Conservation (phyloP, 2,329 filamentous ascomycete species). For the Xylaria sp. region DNA sequence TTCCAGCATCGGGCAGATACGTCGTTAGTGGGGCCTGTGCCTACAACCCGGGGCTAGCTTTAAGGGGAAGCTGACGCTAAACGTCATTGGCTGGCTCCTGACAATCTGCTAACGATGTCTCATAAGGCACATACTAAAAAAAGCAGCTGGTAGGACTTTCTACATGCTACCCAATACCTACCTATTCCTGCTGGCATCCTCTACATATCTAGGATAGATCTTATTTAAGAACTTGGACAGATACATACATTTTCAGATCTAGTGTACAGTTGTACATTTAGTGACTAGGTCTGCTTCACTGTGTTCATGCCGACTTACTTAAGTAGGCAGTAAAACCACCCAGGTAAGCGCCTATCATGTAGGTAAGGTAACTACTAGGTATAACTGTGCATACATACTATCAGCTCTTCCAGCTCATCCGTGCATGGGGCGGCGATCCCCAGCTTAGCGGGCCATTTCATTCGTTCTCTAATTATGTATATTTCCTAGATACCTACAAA, state of each 20-base stretch:
- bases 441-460: neutral
- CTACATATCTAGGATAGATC: neutral
- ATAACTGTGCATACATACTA: neutral
- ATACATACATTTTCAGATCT: neutral
- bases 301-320: no score
- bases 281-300: neutral
- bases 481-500: neutral
- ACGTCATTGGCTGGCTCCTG: slow-evolving; percentile 34
- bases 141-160: neutral
- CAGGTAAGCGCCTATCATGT: no score
- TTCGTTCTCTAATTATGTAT: neutral
- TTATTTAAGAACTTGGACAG: neutral
- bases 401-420: slow-evolving; percentile 3
- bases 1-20: slow-evolving; percentile 33
- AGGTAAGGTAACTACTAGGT: neutral
- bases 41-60: slow-evolving; percentile 21
- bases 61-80: slow-evolving; percentile 29
- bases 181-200: neutral
- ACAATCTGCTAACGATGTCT: slow-evolving; percentile 23
- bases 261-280: neutral
- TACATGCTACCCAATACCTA: neutral
- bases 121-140: neutral
- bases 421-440: neutral
- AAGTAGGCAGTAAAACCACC: no score
- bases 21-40: slow-evolving; percentile 28